Conservation (phyloP, 2,329 filamentous ascomycete genomes). For the Hypomyces perniciosus region DNA sequence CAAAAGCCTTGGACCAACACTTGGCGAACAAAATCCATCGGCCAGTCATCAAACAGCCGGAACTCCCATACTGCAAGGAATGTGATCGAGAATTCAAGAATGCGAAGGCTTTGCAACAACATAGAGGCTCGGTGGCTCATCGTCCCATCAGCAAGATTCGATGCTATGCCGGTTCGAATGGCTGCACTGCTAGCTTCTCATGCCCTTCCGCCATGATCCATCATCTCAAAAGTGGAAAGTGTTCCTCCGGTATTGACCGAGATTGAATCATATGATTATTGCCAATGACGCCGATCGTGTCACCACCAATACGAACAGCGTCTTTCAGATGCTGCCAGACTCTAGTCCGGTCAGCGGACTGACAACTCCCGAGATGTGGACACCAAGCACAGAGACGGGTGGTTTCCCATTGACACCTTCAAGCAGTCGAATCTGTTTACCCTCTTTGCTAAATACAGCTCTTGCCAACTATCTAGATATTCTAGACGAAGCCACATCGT, state of each 20-base stretch:
- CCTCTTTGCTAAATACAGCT: too few relatives aligned
- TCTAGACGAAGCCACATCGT: not conserved
- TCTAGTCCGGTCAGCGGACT: not conserved
- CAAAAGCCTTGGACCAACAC: constrained; percentile 1
- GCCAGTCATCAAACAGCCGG: not conserved
- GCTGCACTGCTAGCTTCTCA: constrained; percentile 10
- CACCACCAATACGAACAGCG: constrained; percentile 3
- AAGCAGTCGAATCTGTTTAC: not conserved
- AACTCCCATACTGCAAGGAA: not conserved
- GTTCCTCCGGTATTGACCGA: constrained; percentile 13
- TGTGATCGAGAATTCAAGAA: constrained; percentile 1
- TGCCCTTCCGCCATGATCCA: constrained; percentile 14
- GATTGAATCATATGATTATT: constrained; percentile 6
- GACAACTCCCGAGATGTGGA: not conserved
- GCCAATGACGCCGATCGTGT: constrained; percentile 8
- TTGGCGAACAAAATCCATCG: not conserved
- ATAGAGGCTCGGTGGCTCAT: constrained; percentile 7
- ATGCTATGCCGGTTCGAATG: constrained; percentile 7
- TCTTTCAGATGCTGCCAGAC: not conserved
- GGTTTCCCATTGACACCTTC: not conserved
- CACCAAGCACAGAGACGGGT: not conserved
- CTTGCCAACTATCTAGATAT: too few relatives aligned
- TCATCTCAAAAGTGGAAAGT: constrained; percentile 14
- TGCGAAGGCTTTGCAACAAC: not conserved
- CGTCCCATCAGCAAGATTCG: constrained; percentile 8